Percentiles rank a stretch among this genome's conserved stretches.
Conservation (phyloP, 805 yeast species). For the Teunomyces panamensis region DNA sequence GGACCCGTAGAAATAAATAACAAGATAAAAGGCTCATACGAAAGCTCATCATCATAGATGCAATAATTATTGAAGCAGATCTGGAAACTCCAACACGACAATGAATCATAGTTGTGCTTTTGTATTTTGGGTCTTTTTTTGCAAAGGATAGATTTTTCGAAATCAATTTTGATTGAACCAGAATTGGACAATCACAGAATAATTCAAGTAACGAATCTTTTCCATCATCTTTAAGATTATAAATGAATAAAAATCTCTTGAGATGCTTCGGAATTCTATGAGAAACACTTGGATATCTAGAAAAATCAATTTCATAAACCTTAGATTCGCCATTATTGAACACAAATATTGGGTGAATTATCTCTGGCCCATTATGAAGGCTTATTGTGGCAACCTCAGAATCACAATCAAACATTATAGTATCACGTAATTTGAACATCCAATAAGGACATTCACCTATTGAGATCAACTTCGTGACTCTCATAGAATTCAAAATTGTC, state of each 20-base stretch:
- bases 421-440: constrained; percentile 16
- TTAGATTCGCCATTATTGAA: constrained; percentile 16
- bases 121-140: constrained; percentile 1
- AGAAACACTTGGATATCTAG: neutral
- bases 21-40: constrained; percentile 30
- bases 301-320: constrained; percentile 19
- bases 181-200: constrained; percentile 26
- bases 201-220: constrained; percentile 30
- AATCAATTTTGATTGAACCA: constrained; percentile 26
- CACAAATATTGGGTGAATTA: constrained; percentile 15
- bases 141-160: constrained; percentile 16
- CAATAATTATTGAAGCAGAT: constrained; percentile 40
- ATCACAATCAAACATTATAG: constrained; percentile 10
- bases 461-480: constrained; percentile 26
- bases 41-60: constrained; percentile 35
- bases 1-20: constrained; percentile 36
- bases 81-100: constrained; percentile 43
- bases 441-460: constrained; percentile 38
- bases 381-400: neutral
- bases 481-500: constrained; percentile 22
- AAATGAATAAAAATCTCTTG: constrained; percentile 21
- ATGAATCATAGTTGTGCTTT: constrained; percentile 26
- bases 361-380: neutral
- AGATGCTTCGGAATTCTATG: constrained; percentile 8
- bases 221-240: constrained; percentile 39